Percentiles rank a stretch among this genome's conserved stretches.
phyloP scores from a whole-genome alignment of 495 filamentous ascomycete genomes.

The Lasiosphaeria miniovina region DNA sequence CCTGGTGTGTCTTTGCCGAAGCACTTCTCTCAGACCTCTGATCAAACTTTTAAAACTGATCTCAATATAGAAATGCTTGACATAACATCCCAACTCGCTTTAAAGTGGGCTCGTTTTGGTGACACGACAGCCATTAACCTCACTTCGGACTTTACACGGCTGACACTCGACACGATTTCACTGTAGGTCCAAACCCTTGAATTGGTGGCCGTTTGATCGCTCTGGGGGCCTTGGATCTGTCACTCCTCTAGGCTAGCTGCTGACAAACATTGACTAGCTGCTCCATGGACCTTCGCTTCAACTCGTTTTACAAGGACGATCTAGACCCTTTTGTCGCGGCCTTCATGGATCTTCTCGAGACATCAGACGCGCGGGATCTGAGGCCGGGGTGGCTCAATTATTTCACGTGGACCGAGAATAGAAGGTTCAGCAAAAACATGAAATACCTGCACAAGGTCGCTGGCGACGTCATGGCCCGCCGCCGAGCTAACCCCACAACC shows the following conservation, averaged over 20 bases:
- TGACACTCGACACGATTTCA: slow-evolving; percentile 65
- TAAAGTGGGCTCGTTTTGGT: slow-evolving; percentile 66
- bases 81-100: slow-evolving; percentile 57
- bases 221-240: no score
- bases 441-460: slow-evolving; percentile 48
- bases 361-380: slow-evolving; percentile 45
- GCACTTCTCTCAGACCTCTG: slow-evolving; percentile 1
- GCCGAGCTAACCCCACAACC: slow-evolving; percentile 49
- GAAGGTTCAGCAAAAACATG: slow-evolving; percentile 51
- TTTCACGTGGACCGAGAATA: slow-evolving; percentile 45
- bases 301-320: slow-evolving; percentile 60
- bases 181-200: slow-evolving; percentile 27
- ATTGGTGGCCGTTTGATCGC: not conserved
- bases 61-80: slow-evolving; percentile 70
- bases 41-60: slow-evolving; percentile 4
- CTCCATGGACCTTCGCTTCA: slow-evolving; percentile 67
- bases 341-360: slow-evolving; percentile 52
- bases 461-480: slow-evolving; percentile 51
- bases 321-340: slow-evolving; percentile 58
- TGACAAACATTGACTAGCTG: slow-evolving; percentile 31
- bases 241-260: not conserved
- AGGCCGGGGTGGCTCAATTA: slow-evolving; percentile 46
- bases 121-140: slow-evolving; percentile 48
- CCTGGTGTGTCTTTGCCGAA: slow-evolving; percentile 45
- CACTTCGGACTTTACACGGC: slow-evolving; percentile 61